Base-by-base conservation (phyloP, 208 protist species). In the Trypanosoma mega region DNA sequence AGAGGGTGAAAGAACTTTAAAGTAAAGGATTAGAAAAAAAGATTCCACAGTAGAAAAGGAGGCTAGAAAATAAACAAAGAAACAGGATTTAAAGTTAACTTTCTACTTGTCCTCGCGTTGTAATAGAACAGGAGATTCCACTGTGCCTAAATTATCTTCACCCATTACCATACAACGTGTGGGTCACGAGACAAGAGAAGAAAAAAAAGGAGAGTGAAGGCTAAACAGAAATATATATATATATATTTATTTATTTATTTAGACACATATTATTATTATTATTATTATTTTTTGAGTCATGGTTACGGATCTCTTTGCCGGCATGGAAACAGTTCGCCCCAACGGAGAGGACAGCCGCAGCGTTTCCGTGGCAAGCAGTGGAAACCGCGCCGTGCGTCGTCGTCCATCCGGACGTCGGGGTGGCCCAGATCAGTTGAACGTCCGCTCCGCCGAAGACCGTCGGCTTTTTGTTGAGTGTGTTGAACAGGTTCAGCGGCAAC, bases 381-480 rank as follows among this genome's bases (percentile, higher is more conserved):
- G n/a, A 11, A 52, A 26, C 30, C 57, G 27, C 23, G 31, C 65
- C 8, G 36, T 29, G 37, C 6, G 41, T 11, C 34, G 9, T 44
- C 6, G 14, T 49, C 44, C 31, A 27, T 44, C 63, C 23, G 49
- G 41, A 12, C 47, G 49, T 30, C 44, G 52, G 12, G 48, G 45
- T 23, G 58, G 27, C 29, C 48, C 52, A 45, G 63, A 55, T 31
- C 34, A 46, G 33, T 14, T 34, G 43, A 62, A 60, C 1, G 58
- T 46, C 3, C 56, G 51, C 43, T 63, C 48, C 18, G 72, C 33
- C 0, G 83, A 83, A 26, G 79, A 88, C 33, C 74, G 72, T 24
- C 41, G 72, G 12, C 82, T 92, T 31, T 90, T 94, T 58, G 64
- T 70, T 46, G 77, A 86, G 60, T 95, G 89, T 52, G 85, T 86